Percentiles rank a stretch among this genome's conserved stretches.
Evolutionary conservation across 2,329 filamentous ascomycete genomes (phyloP).

Genomic region (Colletotrichum navitas): DNA sequence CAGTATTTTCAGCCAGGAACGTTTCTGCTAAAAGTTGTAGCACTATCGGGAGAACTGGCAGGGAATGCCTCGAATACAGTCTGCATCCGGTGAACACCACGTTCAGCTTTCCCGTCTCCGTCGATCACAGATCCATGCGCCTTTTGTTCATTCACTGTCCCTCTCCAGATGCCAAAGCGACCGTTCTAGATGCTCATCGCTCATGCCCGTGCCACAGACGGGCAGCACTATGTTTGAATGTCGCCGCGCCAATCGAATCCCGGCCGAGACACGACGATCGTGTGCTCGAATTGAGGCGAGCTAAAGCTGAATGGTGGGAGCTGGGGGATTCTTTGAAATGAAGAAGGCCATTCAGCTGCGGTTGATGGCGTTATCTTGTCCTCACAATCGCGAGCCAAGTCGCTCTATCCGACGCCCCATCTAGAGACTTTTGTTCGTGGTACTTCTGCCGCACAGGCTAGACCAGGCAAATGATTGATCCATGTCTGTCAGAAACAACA

Average conservation of each 20-base stretch:
- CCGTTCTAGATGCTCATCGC: conserved; percentile 21
- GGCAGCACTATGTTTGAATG: background rate
- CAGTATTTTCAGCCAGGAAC: conserved; percentile 10
- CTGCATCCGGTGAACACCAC: conserved; percentile 36
- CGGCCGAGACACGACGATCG: conserved; percentile 3
- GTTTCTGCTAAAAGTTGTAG: conserved; percentile 20
- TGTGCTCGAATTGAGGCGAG: background rate
- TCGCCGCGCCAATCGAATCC: background rate
- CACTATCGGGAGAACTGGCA: conserved; percentile 23
- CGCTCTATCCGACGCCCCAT: background rate
- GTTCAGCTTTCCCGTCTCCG: conserved; percentile 35
- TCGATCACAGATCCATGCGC: conserved; percentile 12
- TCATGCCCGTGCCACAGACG: background rate
- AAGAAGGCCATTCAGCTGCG: background rate
- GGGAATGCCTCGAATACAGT: conserved; percentile 32
- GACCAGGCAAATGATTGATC: background rate
- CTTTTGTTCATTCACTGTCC: conserved; percentile 3
- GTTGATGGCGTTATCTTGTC: background rate
- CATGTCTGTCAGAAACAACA: background rate
- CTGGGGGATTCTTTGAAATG: background rate
- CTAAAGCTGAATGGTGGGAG: background rate
- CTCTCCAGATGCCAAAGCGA: conserved; percentile 5
- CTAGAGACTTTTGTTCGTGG: background rate
- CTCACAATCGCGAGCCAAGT: background rate
- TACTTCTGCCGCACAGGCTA: background rate